phyloP scores from a whole-genome alignment of 1,284 basidiomycete species.

The Cutaneotrichosporon dermatis region DNA sequence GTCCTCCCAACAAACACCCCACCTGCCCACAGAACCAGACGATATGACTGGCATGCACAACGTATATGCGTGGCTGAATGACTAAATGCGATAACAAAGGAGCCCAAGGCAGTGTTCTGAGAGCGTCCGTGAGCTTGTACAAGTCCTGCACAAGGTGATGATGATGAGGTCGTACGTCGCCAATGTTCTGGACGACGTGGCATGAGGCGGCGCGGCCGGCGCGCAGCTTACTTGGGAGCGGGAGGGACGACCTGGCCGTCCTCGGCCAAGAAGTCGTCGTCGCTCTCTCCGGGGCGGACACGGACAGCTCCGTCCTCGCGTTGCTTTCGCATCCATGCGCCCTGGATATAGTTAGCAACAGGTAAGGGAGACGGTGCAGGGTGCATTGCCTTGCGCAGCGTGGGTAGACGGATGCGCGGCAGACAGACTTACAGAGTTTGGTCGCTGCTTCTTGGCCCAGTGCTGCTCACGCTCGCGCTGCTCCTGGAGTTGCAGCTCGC shows the following conservation, averaged over 20 bases:
- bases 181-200: neutral
- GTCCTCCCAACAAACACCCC: too few relatives aligned
- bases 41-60: conserved; percentile 1
- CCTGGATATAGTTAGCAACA: conserved; percentile 21
- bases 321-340: conserved; percentile 43
- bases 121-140: neutral
- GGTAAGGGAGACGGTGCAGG: neutral
- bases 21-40: neutral
- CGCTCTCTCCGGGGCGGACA: neutral
- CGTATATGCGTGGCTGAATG: neutral
- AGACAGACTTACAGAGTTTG: conserved; percentile 42
- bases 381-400: neutral
- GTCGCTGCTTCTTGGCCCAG: conserved; percentile 43
- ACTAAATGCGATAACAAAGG: conserved; percentile 2
- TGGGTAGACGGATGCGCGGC: neutral
- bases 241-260: neutral
- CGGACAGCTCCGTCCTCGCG: conserved; percentile 36
- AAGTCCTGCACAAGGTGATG: neutral
- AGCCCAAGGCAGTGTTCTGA: neutral
- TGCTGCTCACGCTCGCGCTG: conserved; percentile 39
- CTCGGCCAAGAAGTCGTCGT: neutral
- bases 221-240: neutral
- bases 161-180: neutral
- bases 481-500: conserved; percentile 31
- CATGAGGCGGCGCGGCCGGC: neutral